Evolutionary conservation across 2,329 filamentous ascomycete genomes (phyloP), one percentile per base, ranked within the genome.

Genomic region (Ilyonectria robusta): DNA sequence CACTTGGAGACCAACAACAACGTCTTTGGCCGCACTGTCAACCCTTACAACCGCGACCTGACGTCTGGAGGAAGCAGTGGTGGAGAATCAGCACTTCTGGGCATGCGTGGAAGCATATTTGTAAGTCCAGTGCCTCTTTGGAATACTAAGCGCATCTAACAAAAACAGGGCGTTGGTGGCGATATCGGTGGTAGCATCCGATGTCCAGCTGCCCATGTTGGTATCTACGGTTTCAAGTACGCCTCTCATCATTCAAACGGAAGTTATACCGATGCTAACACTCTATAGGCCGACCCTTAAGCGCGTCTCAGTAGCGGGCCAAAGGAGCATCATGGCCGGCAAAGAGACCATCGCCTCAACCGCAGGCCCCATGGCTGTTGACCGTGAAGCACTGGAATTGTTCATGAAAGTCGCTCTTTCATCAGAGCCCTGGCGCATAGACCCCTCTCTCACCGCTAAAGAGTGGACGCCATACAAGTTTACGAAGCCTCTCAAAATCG

Each of bases 21-120:
- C 70, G 78, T 92, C 21, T 89, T 87, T 63, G 90, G 90, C 1
- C 84, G 87, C 37, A 88, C 88, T 0, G 79, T 92, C 3, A 93
- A 92, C 73, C 91, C 92, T 0, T 82, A 86, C 63, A 92, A 92
- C 66, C 84, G 87, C 1, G 80, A 84, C 21, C 81, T 91, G 35
- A 89, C 87, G 0, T 84, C 89, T 0, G 92, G 92, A 6, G 92
- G 92, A 2, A 89, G 86, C 10, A 89, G 87, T 0, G 91, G 91
- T 11, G 92, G 92, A 0, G 82, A 84, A 61, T 79, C 76, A 1
- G 82, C 84, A 0, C 70, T 84, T 0, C 48, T 84, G 2, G 82
- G 80, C 2, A 76, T 84, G 40, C 76, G 82, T 4, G 83, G 83
- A 19, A 82, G 81, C 21, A 67, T 82, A 3, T 42, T 85, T 4